Percentiles rank a stretch among this genome's conserved stretches.
Evolutionary conservation across 805 yeast genomes (phyloP).

Genomic region (Schwanniomyces occidentalis): DNA sequence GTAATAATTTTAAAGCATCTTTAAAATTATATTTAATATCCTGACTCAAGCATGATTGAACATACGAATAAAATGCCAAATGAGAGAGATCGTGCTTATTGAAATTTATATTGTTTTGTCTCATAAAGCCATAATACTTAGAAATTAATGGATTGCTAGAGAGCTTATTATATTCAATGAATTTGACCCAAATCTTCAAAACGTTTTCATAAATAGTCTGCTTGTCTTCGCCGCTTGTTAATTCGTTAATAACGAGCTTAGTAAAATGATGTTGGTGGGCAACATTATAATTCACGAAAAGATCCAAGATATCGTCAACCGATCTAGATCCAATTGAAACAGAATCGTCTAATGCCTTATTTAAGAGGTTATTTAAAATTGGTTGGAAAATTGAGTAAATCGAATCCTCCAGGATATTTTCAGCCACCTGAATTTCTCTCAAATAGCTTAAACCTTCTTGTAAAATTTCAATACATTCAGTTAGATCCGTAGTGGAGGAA

Average conservation of each 20-base stretch:
- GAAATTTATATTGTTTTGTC: slow-evolving; percentile 7
- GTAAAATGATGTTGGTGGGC: slow-evolving; percentile 35
- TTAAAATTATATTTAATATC: slow-evolving; percentile 20
- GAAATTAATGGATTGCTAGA: slow-evolving; percentile 6
- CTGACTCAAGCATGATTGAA: slow-evolving; percentile 26
- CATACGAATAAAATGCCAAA: slow-evolving; percentile 36
- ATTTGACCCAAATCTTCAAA: slow-evolving; percentile 35
- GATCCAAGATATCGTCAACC: slow-evolving; percentile 24
- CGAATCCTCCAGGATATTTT: slow-evolving; percentile 26
- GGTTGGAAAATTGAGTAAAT: slow-evolving; percentile 29
- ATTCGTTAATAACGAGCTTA: slow-evolving; percentile 16
- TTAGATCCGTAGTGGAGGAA: slow-evolving; percentile 16
- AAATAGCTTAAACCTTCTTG: slow-evolving; percentile 42
- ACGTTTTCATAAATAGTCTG: slow-evolving; percentile 20
- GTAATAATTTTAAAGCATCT: slow-evolving; percentile 29
- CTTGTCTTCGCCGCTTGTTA: slow-evolving; percentile 14
- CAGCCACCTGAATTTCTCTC: slow-evolving; percentile 36
- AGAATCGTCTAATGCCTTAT: slow-evolving; percentile 16
- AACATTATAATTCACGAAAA: slow-evolving; percentile 28
- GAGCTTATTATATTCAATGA: slow-evolving; percentile 25
- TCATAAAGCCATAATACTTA: slow-evolving; percentile 7
- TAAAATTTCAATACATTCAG: slow-evolving; percentile 36
- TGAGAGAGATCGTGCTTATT: slow-evolving; percentile 13
- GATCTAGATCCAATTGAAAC: slow-evolving; percentile 10
- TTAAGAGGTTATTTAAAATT: slow-evolving; percentile 21